Evolutionary conservation across 2,329 filamentous ascomycete species (phyloP), one percentile per base, ranked within the genome.

Genomic region (Trichophyton equinum): DNA sequence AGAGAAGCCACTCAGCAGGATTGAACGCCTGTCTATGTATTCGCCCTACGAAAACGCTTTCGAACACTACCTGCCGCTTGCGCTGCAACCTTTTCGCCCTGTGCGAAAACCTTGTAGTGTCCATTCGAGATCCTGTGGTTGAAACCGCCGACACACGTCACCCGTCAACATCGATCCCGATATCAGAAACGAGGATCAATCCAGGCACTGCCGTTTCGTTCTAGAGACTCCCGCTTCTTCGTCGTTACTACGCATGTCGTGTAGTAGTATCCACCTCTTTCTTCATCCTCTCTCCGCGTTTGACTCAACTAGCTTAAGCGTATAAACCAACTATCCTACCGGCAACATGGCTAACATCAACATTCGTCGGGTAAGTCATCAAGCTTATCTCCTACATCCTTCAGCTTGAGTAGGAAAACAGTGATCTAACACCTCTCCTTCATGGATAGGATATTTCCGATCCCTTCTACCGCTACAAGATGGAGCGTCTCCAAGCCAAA

Each of bases 381-480:
- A 8, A n/a, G 2, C 44, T 46, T 4, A 22, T 7, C n/a, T 8
- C 9, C 4, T 27, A 25, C 44, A 25, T 40, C 6, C 9, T 40
- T 25, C 8, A n/a, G 36, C 15, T 11, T 30, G 36, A 27, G 15
- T 30, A 3, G 5, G 3, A 9, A 38, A 57, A 38, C 22, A 27
- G 20, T 30, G 5, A 13, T 20, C 33, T 38, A 2, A 4, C 0
- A 1, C 58, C 49, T 68, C 64, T 62, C 46, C 25, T 3, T 13
- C 46, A 4, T 36, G 51, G 7, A 20, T 65, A 74, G 73, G 92
- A 97, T 88, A 87, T 96, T 81, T 87, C 87, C 82, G 94, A 99
- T 80, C 88, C 88, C 79, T 99, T 96, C 85, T 99, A 99, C 81
- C 94, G 94, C 77, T 99, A 99, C 86, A 99, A 99, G 85, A 99